These are phyloP conservation scores for Boletus pseudo-olivaceus DNA, from an alignment of 768 basidiomycete species.

Conservation along the genomic window DNA sequence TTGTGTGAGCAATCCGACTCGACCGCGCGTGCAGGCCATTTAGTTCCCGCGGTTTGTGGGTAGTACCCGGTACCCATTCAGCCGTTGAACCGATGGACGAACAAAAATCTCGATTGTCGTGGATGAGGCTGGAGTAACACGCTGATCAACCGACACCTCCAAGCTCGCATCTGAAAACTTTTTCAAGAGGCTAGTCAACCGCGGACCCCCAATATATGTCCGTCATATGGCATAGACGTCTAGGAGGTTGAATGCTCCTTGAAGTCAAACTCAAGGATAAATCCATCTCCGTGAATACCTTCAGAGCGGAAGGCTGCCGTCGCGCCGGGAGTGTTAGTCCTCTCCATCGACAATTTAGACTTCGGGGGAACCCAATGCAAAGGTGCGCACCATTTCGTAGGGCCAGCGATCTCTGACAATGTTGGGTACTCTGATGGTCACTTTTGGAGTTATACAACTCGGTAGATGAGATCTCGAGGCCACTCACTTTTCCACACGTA, in stretches of 20 bases:
- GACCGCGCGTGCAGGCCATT: not conserved
- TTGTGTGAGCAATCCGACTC: not conserved
- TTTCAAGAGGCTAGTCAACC: not conserved
- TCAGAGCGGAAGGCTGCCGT: not conserved
- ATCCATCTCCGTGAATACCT: not conserved
- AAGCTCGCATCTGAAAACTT: too few species aligned
- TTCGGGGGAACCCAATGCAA: not conserved
- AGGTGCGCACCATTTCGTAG: not conserved
- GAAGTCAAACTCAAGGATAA: not conserved
- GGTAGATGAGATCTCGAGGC: too few species aligned
- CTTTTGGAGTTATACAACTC: too few species aligned
- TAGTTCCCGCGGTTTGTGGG: not conserved
- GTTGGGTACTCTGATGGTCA: too few species aligned
- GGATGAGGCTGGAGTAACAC: not conserved
- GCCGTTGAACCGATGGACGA: not conserved
- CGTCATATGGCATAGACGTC: not conserved
- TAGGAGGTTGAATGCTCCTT: not conserved
- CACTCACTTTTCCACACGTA: too few species aligned
- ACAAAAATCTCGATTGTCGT: too few species aligned
- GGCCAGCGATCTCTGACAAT: not conserved
- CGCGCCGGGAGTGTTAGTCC: not conserved
- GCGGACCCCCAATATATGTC: too few species aligned
- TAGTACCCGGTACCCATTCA: too few species aligned
- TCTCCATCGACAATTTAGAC: not conserved
- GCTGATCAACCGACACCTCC: too few species aligned